These are phyloP conservation scores for Tylopilus sp. DNA, from an alignment of 768 basidiomycete genomes.

Conservation along the genomic window DNA sequence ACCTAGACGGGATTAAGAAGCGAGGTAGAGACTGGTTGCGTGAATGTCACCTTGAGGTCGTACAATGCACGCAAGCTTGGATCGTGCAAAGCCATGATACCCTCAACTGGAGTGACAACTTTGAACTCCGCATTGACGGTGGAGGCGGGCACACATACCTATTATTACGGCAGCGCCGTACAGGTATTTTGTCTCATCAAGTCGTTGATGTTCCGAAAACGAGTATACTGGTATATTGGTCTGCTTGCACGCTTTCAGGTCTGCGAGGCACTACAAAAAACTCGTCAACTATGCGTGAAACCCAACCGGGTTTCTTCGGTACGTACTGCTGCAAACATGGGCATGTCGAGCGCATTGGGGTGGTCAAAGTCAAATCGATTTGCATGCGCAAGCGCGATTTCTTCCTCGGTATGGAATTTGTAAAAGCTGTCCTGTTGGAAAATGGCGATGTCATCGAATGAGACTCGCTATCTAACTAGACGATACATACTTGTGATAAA, in stretches of 20 bases:
- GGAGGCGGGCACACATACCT: slow-evolving; percentile 37
- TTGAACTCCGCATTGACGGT: neutral
- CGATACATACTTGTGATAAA: slow-evolving; percentile 65
- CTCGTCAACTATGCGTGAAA: neutral
- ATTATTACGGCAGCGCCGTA: slow-evolving; percentile 95
- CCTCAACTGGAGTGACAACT: slow-evolving; percentile 62
- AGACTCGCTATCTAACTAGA: neutral
- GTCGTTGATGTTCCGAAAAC: slow-evolving; percentile 83
- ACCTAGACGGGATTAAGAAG: slow-evolving; percentile 40
- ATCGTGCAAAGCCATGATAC: slow-evolving; percentile 88
- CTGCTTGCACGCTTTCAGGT: slow-evolving; percentile 80
- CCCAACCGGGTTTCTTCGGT: neutral
- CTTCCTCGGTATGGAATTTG: slow-evolving; percentile 71
- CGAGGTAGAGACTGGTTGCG: neutral
- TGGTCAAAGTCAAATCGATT: slow-evolving; percentile 87
- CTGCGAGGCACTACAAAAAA: slow-evolving; percentile 64
- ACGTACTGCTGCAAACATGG: slow-evolving; percentile 74
- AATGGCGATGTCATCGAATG: neutral
- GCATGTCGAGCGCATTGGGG: slow-evolving; percentile 90
- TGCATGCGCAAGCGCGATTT: slow-evolving; percentile 78
- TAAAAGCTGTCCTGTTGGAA: slow-evolving; percentile 86
- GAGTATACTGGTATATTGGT: slow-evolving; percentile 94
- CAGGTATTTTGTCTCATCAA: slow-evolving; percentile 77
- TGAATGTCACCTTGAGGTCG: slow-evolving; percentile 75
- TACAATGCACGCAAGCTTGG: slow-evolving; percentile 75